Base-by-base conservation (phyloP, 257 asterid genomes). In the Solanum clarkiae region DNA sequence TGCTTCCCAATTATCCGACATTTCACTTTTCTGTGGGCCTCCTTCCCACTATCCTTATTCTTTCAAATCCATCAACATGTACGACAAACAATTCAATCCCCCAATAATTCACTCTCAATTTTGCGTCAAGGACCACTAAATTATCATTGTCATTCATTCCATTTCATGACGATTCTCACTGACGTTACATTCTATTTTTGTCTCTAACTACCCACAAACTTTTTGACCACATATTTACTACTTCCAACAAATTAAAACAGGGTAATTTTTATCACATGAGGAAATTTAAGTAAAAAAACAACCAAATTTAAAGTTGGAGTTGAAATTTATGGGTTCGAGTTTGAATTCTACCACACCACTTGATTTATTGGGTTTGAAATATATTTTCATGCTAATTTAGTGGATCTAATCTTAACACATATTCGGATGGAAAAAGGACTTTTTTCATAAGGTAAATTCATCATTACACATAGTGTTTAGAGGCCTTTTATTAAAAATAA, bases 1-100 rank as follows among this genome's bases (percentile, higher is more conserved):
- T 90, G 92, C 89, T 90, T 24, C 86, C 65, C 91, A 87, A 15
- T 91, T 87, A 87, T 20, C 90, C 84, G 90, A 90, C 90, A 90
- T 60, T n/a, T 26, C 83, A 83, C 86, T 88, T 89, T 86, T 77
- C 87, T 83, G 2, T 85, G 91, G 88, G 87, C 56, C 83, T 84
- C 49, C 82, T 59, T 74, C 86, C 29, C 86, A 86, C 63, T 68
- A 12, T n/a, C 83, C 20, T 51, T 80, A 80, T 85, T 83, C 75
- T 81, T 85, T 89, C 92, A 83, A 86, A 89, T 86, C 85, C 87
- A 87, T 66, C 80, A 69, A 80, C 45, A 62, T 86, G 88, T 82
- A 88, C 88, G 86, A 82, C 72, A 63, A 81, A 92, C 88, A 86
- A 87, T 90, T 88, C 74, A 8, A 29, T 29, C 88, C n/a, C 82